A percentile compares a stretch with the other conserved stretches of the same genome.
These are phyloP conservation scores for Lophiostoma macrostomum DNA, from an alignment of 495 filamentous ascomycete genomes.

Conservation along the genomic window DNA sequence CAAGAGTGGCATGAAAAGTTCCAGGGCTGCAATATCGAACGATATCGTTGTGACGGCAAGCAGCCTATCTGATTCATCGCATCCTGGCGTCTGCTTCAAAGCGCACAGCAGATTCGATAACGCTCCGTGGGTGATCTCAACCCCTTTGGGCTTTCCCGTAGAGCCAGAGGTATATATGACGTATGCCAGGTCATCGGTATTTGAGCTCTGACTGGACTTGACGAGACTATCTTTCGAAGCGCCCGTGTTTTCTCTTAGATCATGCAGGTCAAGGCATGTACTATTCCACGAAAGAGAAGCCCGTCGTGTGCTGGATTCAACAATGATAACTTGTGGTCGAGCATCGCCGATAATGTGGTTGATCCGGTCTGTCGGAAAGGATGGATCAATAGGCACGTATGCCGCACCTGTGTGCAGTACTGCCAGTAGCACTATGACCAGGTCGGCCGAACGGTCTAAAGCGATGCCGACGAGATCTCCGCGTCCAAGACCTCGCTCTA, in stretches of 20 bases:
- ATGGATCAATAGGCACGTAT: constrained; percentile 21
- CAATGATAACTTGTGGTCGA: constrained; percentile 11
- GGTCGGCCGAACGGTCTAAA: constrained; percentile 2
- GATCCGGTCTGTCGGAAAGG: constrained; percentile 22
- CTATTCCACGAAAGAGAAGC: neutral
- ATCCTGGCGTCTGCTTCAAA: constrained; percentile 20
- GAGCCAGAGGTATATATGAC: constrained; percentile 23
- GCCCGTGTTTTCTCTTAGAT: neutral
- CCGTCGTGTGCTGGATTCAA: neutral
- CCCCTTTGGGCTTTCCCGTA: constrained; percentile 32
- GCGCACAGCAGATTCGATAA: constrained; percentile 40
- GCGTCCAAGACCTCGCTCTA: constrained; percentile 10
- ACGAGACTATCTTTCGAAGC: neutral
- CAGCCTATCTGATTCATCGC: constrained; percentile 13
- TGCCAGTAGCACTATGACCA: constrained; percentile 15
- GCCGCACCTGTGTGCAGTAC: constrained; percentile 20
- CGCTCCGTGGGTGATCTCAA: constrained; percentile 48
- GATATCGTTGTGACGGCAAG: constrained; percentile 20
- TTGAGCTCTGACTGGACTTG: neutral
- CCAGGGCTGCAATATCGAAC: constrained; percentile 16
- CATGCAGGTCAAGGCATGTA: neutral
- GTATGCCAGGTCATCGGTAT: constrained; percentile 12
- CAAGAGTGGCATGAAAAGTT: constrained; percentile 12
- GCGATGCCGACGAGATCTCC: constrained; percentile 27
- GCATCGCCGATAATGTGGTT: constrained; percentile 20